These are phyloP conservation scores for Cadophora sp. DNA, from an alignment of 2,329 filamentous ascomycete genomes.

Conservation along the genomic window DNA sequence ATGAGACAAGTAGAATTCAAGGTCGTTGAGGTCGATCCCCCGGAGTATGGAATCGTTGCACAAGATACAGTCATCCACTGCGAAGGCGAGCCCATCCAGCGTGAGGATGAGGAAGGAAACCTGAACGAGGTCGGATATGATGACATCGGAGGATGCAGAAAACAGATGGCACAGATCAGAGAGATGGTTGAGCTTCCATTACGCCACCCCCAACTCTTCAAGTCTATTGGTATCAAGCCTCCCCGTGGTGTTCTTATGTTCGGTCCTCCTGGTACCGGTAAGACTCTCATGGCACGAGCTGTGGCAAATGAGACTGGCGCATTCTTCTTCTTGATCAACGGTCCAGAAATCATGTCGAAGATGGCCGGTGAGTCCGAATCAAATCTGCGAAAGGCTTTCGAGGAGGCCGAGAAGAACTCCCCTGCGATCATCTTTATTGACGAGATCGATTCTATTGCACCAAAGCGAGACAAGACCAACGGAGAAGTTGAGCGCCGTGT, in stretches of 20 bases:
- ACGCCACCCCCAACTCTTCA: conserved; percentile 98
- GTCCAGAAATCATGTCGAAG: conserved; percentile 99
- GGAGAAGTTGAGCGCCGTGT: conserved; percentile 98
- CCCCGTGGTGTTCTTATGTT: conserved; percentile 97
- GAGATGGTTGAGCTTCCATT: conserved; percentile 98
- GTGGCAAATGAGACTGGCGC: conserved; percentile 99
- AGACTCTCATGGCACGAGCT: conserved; percentile 98
- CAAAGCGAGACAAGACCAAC: conserved; percentile 99
- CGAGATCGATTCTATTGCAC: conserved; percentile 98
- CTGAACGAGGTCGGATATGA: conserved; percentile 99
- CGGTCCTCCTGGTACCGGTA: conserved; percentile 97
- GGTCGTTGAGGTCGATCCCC: conserved; percentile 97
- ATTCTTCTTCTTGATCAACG: conserved; percentile 99
- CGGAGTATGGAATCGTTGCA: conserved; percentile 97
- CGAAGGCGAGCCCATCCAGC: conserved; percentile 95
- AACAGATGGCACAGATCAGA: conserved; percentile 99
- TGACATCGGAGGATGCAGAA: conserved; percentile 98
- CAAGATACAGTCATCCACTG: conserved; percentile 99
- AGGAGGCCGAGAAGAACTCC: conserved; percentile 99
- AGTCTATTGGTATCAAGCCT: conserved; percentile 99
- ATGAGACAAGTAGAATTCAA: conserved; percentile 99
- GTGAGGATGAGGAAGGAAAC: conserved; percentile 99
- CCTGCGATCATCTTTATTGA: conserved; percentile 99
- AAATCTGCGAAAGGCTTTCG: conserved; percentile 97
- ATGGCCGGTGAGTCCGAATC: conserved; percentile 99